phyloP scores from a whole-genome alignment of 2,329 filamentous ascomycete genomes.

The Dichotomopilus funicola region DNA sequence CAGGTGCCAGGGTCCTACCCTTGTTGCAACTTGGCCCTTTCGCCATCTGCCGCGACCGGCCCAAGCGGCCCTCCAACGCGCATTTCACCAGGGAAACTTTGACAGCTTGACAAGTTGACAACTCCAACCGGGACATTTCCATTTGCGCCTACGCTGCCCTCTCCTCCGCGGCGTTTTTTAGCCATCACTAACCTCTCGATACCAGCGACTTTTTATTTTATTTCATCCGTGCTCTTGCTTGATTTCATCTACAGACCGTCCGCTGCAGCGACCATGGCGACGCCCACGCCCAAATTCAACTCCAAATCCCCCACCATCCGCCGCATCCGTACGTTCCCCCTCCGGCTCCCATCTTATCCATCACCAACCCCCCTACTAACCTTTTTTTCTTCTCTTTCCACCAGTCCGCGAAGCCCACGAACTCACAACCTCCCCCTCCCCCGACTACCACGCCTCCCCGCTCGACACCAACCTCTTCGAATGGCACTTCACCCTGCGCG shows the following conservation, averaged over 20 bases:
- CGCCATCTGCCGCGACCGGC: conserved; percentile 6
- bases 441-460: conserved; percentile 79
- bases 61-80: neutral
- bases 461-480: conserved; percentile 89
- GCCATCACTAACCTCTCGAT: too few species aligned
- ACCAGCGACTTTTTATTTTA: too few species aligned
- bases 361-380: conserved; percentile 20
- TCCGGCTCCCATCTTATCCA: conserved; percentile 11
- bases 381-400: conserved; percentile 27
- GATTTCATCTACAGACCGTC: neutral
- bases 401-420: conserved; percentile 86
- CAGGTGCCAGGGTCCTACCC: neutral
- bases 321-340: conserved; percentile 59
- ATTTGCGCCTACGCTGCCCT: too few species aligned
- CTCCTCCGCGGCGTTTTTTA: too few species aligned
- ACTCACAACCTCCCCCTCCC: conserved; percentile 69
- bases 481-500: conserved; percentile 97
- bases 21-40: conserved; percentile 16
- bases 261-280: neutral
- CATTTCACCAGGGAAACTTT: neutral
- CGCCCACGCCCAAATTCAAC: conserved; percentile 45
- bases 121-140: neutral
- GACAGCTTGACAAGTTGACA: neutral
- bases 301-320: conserved; percentile 78
- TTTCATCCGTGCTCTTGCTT: neutral